These are phyloP conservation scores for Nicotiana noctiflora DNA, from an alignment of 257 asterid genomes.

Conservation along the genomic window DNA sequence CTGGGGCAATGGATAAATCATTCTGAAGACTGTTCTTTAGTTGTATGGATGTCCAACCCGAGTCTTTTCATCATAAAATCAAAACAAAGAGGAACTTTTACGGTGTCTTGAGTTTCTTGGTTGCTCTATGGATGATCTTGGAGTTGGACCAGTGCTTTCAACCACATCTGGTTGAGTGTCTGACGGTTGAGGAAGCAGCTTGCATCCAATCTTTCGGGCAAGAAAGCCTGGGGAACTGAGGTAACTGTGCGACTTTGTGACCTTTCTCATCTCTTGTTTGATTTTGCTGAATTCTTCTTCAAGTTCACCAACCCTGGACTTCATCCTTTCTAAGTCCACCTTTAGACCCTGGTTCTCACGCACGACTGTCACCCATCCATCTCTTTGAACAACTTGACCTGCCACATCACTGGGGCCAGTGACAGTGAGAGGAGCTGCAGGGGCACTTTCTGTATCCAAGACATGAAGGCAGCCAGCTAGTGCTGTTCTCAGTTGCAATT, in stretches of 20 bases:
- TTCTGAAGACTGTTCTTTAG: not conserved
- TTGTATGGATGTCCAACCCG: not conserved
- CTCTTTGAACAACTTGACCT: constrained; percentile 58
- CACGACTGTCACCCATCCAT: constrained; percentile 77
- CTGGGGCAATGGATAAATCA: not conserved
- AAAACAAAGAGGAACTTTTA: constrained; percentile 55
- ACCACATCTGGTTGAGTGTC: constrained; percentile 40
- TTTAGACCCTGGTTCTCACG: constrained; percentile 78
- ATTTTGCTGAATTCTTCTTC: constrained; percentile 77
- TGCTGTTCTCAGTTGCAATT: constrained; percentile 80
- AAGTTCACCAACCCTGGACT: constrained; percentile 75
- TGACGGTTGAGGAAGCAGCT: constrained; percentile 51
- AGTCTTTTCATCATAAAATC: constrained; percentile 6
- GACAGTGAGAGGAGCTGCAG: constrained; percentile 27
- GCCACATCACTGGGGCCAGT: constrained; percentile 33
- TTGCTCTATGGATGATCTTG: constrained; percentile 61
- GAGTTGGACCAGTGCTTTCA: constrained; percentile 53
- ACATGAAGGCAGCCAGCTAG: constrained; percentile 70
- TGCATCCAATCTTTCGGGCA: constrained; percentile 43
- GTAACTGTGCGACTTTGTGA: constrained; percentile 55
- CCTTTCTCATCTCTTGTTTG: constrained; percentile 77
- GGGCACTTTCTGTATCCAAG: constrained; percentile 66
- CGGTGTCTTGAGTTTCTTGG: constrained; percentile 37
- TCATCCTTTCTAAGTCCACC: constrained; percentile 82
- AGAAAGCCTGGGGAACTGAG: constrained; percentile 58